Evolutionary conservation across 768 basidiomycete genomes (phyloP).

Genomic region (Kwoniella sp.): DNA sequence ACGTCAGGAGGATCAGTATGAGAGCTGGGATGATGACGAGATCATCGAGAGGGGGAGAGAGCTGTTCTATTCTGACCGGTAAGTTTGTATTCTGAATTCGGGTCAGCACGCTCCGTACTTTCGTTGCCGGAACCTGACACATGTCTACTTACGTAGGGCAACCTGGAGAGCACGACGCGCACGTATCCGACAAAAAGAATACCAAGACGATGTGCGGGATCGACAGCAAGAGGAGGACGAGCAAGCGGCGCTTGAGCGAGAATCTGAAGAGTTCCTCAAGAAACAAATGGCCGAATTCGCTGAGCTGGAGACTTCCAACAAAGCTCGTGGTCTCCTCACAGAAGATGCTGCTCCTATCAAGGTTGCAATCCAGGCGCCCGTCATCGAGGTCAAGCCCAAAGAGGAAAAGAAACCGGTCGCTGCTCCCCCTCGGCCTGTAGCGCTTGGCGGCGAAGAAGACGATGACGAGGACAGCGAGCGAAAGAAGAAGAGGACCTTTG

Average conservation of each 20-base stretch:
- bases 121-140: neutral
- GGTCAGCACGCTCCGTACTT: neutral
- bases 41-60: conserved; percentile 94
- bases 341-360: conserved; percentile 91
- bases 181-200: conserved; percentile 73
- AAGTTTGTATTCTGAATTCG: conserved; percentile 50
- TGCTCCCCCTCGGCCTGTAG: conserved; percentile 32
- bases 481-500: conserved; percentile 81
- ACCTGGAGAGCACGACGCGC: conserved; percentile 83
- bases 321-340: conserved; percentile 82
- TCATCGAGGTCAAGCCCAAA: conserved; percentile 61
- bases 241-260: conserved; percentile 79
- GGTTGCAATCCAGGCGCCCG: conserved; percentile 64
- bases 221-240: conserved; percentile 81
- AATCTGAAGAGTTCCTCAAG: conserved; percentile 91
- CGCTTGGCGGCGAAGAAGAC: conserved; percentile 74
- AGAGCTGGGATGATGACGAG: conserved; percentile 77
- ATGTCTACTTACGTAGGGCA: conserved; percentile 58
- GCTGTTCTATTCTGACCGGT: conserved; percentile 89
- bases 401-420: conserved; percentile 56
- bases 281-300: conserved; percentile 96
- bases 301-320: conserved; percentile 83
- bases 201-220: conserved; percentile 77
- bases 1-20: conserved; percentile 64
- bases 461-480: conserved; percentile 77